A percentile compares a stretch with the other conserved stretches of the same genome.
Conservation (phyloP, 78 protist genomes). For the Monocercomonoides exilis region DNA sequence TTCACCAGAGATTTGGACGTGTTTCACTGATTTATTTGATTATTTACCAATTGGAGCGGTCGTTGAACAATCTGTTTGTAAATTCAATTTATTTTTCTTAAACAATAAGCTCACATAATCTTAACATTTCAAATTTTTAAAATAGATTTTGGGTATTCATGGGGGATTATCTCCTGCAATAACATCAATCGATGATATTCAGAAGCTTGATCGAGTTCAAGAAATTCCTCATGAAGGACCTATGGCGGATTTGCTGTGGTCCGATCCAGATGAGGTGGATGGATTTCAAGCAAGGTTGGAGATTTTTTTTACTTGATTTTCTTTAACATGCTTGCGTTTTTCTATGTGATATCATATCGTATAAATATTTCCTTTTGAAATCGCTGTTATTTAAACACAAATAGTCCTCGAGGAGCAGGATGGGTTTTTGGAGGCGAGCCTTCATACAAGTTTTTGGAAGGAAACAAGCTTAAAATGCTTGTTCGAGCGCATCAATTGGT, state of each 20-base stretch:
- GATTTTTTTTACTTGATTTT: too few species aligned
- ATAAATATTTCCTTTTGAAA: too few species aligned
- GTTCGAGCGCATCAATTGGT: constrained; percentile 91
- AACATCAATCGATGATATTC: constrained; percentile 65
- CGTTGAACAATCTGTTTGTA: constrained; percentile 54
- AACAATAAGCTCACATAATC: neutral
- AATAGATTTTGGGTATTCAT: constrained; percentile 80
- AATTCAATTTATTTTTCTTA: constrained; percentile 9
- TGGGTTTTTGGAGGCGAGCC: constrained; percentile 83
- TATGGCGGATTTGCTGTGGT: constrained; percentile 83
- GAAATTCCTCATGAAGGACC: constrained; percentile 78
- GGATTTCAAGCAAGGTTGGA: neutral
- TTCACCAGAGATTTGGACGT: constrained; percentile 76
- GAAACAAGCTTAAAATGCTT: constrained; percentile 61
- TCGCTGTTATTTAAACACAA: neutral
- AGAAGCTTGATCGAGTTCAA: constrained; percentile 61
- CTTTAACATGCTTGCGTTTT: too few species aligned
- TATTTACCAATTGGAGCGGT: constrained; percentile 74
- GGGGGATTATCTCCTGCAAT: constrained; percentile 89
- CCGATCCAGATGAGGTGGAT: constrained; percentile 68
- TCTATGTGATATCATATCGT: too few species aligned
- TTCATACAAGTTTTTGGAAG: constrained; percentile 70
- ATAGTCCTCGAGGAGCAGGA: constrained; percentile 91
- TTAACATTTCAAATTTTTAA: too few species aligned
- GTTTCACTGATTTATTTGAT: constrained; percentile 80